Conservation (phyloP, 192 early-diverging fungal genomes). For the Geranomyces variabilis region DNA sequence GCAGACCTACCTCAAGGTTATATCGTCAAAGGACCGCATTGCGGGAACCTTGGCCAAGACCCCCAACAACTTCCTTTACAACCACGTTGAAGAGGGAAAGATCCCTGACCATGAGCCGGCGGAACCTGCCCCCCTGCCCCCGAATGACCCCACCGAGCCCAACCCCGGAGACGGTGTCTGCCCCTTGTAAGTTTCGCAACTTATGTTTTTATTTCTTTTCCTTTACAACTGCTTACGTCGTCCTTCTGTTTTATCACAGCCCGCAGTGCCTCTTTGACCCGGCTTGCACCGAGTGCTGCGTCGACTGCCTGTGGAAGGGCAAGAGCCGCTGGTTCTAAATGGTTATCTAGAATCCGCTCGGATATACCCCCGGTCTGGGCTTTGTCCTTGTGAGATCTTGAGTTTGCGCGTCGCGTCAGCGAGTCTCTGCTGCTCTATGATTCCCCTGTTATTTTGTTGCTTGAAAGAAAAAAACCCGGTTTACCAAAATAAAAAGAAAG, state of each 20-base stretch:
- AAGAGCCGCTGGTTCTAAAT: neutral
- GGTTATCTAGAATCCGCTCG: too few relatives aligned
- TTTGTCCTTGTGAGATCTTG: too few relatives aligned
- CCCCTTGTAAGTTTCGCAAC: slow-evolving; percentile 41
- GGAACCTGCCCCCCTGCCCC: slow-evolving; percentile 37
- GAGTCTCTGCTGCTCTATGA: too few relatives aligned
- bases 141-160: slow-evolving; percentile 36
- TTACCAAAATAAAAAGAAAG: too few relatives aligned
- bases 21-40: slow-evolving; percentile 45
- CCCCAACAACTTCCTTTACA: slow-evolving; percentile 51
- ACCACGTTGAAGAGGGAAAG: slow-evolving; percentile 42
- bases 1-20: slow-evolving; percentile 44
- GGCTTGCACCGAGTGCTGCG: slow-evolving; percentile 30
- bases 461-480: too few relatives aligned
- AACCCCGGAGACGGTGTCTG: slow-evolving; percentile 48
- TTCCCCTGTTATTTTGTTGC: too few relatives aligned
- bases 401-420: too few relatives aligned
- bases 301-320: slow-evolving; percentile 30
- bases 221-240: neutral
- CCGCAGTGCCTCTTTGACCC: slow-evolving; percentile 18
- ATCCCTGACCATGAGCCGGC: slow-evolving; percentile 46
- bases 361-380: too few relatives aligned
- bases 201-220: slow-evolving; percentile 45
- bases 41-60: slow-evolving; percentile 37
- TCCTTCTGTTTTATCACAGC: neutral